phyloP scores from a whole-genome alignment of 2,329 filamentous ascomycete species.

The Zymoseptoria crescenta region DNA sequence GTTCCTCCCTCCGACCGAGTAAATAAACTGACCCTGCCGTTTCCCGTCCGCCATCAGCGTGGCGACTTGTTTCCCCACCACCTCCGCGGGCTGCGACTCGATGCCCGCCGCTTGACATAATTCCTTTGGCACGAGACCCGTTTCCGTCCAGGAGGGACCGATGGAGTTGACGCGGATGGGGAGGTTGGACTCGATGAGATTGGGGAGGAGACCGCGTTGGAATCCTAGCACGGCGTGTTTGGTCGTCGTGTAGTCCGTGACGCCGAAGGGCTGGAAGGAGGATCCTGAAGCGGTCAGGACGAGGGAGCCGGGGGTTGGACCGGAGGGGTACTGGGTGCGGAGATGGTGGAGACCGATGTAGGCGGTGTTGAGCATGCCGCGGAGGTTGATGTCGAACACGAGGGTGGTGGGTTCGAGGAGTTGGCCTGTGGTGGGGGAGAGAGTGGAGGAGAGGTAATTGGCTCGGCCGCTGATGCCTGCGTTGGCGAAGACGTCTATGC shows the following conservation, averaged over 20 bases:
- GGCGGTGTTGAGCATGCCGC: conserved; percentile 34
- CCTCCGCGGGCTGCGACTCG: conserved; percentile 38
- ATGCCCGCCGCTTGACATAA: conserved; percentile 36
- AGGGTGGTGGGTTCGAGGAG: conserved; percentile 29
- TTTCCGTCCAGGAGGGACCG: conserved; percentile 49
- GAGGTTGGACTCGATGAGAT: conserved; percentile 25
- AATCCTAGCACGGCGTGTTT: conserved; percentile 52
- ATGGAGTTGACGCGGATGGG: conserved; percentile 51
- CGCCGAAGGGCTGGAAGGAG: conserved; percentile 44
- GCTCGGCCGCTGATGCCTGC: conserved; percentile 46
- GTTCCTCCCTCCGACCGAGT: conserved; percentile 42
- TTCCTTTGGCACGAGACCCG: conserved; percentile 38
- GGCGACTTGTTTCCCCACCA: conserved; percentile 43
- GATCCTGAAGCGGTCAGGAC: conserved; percentile 48
- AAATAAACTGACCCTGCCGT: conserved; percentile 48
- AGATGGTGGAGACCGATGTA: conserved; percentile 40
- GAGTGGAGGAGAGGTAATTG: conserved; percentile 25
- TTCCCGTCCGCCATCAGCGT: conserved; percentile 43
- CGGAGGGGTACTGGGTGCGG: conserved; percentile 34
- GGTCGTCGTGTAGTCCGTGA: conserved; percentile 47
- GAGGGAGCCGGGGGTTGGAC: conserved; percentile 37
- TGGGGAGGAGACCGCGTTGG: conserved; percentile 39
- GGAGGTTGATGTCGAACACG: conserved; percentile 37
- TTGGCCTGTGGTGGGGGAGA: conserved; percentile 27
- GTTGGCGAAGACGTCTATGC: conserved; percentile 42